Conservation (phyloP, 164 flowering plant species). For the grape (Vitis vinifera) region DNA sequence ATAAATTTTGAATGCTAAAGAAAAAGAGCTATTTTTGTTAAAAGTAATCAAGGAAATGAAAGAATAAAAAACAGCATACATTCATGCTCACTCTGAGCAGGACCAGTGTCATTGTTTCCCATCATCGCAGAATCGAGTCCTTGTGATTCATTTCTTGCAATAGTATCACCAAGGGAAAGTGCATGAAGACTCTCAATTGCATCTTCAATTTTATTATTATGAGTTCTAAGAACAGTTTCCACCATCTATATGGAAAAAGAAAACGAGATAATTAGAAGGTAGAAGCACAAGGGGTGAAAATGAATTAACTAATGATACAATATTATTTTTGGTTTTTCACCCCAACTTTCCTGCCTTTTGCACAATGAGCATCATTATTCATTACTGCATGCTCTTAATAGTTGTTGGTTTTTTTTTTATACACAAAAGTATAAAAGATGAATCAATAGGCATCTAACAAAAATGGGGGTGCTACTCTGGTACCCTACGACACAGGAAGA, state of each 20-base stretch:
- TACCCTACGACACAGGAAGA: too few species aligned
- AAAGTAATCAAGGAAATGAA: background rate
- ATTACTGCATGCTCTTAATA: too few species aligned
- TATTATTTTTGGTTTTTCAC: background rate
- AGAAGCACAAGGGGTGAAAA: background rate
- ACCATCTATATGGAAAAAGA: conserved; percentile 15
- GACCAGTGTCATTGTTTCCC: conserved; percentile 8
- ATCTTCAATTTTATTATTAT: conserved; percentile 25
- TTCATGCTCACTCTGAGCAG: conserved; percentile 1
- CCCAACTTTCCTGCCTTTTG: background rate
- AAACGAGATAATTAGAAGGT: background rate
- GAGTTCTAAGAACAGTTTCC: conserved; percentile 14
- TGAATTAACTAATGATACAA: background rate
- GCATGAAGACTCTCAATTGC: conserved; percentile 20
- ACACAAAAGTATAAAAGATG: too few species aligned
- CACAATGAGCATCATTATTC: background rate
- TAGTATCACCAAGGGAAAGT: conserved; percentile 15
- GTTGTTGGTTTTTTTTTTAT: too few species aligned
- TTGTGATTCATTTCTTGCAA: conserved; percentile 1
- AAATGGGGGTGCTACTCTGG: too few species aligned
- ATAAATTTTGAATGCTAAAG: background rate
- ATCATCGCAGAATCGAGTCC: conserved; percentile 5
- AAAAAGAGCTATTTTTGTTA: background rate
- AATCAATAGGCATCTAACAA: too few species aligned
- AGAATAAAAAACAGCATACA: conserved; percentile 2